phyloP scores from a whole-genome alignment of 2,329 filamentous ascomycete species.

The Ceratocystis colombiana region DNA sequence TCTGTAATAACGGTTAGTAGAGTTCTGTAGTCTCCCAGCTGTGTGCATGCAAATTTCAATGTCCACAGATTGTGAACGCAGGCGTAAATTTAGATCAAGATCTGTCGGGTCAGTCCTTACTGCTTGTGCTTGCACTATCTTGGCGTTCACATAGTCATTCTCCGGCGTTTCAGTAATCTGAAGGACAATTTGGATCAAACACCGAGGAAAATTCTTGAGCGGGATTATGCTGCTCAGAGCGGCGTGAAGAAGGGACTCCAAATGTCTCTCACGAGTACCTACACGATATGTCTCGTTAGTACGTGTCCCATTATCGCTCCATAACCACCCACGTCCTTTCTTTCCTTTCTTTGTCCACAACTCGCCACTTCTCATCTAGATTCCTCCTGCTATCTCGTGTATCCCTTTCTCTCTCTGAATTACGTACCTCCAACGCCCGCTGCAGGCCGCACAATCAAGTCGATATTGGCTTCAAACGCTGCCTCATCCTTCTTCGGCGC shows the following conservation, averaged over 20 bases:
- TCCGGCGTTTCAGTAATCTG: constrained; percentile 62
- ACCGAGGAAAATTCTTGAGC: constrained; percentile 63
- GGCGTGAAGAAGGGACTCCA: constrained; percentile 65
- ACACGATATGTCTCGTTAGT: constrained; percentile 27
- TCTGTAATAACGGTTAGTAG: constrained; percentile 39
- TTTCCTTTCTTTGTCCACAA: neutral
- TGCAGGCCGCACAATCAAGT: constrained; percentile 80
- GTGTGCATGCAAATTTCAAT: neutral
- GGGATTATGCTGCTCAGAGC: constrained; percentile 66
- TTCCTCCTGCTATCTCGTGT: no score
- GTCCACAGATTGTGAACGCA: neutral
- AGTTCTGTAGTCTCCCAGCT: constrained; percentile 3
- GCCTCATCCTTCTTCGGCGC: constrained; percentile 80
- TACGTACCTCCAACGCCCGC: constrained; percentile 66
- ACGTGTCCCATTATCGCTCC: neutral
- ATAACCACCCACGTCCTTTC: neutral
- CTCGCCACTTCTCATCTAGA: neutral
- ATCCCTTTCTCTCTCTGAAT: neutral
- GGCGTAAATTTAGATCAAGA: neutral
- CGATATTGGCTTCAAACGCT: constrained; percentile 80
- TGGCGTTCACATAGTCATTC: constrained; percentile 53
- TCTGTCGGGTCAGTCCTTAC: constrained; percentile 36
- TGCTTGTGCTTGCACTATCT: constrained; percentile 49
- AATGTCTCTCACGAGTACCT: constrained; percentile 67
- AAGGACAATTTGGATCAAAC: constrained; percentile 70